A percentile compares a stretch with the other conserved stretches of the same genome.
These are phyloP conservation scores for Fusarium goolgardi DNA, from an alignment of 2,329 filamentous ascomycete genomes.

Conservation along the genomic window DNA sequence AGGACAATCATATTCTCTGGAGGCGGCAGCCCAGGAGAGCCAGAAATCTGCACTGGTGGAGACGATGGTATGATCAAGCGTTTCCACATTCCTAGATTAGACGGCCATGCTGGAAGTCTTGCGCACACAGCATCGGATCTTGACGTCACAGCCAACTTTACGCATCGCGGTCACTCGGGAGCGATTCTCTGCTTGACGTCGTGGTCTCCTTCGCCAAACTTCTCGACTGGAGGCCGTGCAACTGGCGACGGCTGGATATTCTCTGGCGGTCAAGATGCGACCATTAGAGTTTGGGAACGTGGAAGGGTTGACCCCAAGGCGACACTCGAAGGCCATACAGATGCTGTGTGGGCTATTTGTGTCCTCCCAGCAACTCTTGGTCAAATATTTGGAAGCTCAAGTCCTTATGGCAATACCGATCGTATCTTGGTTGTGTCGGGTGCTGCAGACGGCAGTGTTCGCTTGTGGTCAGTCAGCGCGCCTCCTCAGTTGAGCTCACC, in stretches of 20 bases:
- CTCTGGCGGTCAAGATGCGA: slow-evolving; percentile 93
- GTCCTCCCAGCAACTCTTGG: slow-evolving; percentile 87
- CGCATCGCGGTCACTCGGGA: slow-evolving; percentile 92
- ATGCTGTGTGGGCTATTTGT: slow-evolving; percentile 95
- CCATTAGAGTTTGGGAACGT: slow-evolving; percentile 94
- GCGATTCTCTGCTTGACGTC: slow-evolving; percentile 88
- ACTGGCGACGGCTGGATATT: slow-evolving; percentile 98
- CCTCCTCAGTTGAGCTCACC: slow-evolving; percentile 88
- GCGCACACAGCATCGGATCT: slow-evolving; percentile 77
- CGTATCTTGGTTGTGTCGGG: slow-evolving; percentile 91
- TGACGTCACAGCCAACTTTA: slow-evolving; percentile 93
- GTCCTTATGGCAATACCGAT: slow-evolving; percentile 81
- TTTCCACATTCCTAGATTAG: slow-evolving; percentile 92
- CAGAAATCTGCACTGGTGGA: slow-evolving; percentile 94
- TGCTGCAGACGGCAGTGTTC: slow-evolving; percentile 88
- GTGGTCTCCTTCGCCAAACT: slow-evolving; percentile 87
- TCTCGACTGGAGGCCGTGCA: slow-evolving; percentile 87
- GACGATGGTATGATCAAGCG: slow-evolving; percentile 97
- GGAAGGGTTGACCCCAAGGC: slow-evolving; percentile 95
- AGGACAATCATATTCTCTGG: slow-evolving; percentile 96
- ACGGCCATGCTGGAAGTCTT: slow-evolving; percentile 58
- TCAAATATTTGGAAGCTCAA: slow-evolving; percentile 80
- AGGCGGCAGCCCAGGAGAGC: slow-evolving; percentile 92
- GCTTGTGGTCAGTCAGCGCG: slow-evolving; percentile 93
- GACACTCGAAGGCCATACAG: slow-evolving; percentile 91